These are phyloP conservation scores for Ocimum tenuiflorum DNA, from an alignment of 257 asterid genomes.

Conservation along the genomic window DNA sequence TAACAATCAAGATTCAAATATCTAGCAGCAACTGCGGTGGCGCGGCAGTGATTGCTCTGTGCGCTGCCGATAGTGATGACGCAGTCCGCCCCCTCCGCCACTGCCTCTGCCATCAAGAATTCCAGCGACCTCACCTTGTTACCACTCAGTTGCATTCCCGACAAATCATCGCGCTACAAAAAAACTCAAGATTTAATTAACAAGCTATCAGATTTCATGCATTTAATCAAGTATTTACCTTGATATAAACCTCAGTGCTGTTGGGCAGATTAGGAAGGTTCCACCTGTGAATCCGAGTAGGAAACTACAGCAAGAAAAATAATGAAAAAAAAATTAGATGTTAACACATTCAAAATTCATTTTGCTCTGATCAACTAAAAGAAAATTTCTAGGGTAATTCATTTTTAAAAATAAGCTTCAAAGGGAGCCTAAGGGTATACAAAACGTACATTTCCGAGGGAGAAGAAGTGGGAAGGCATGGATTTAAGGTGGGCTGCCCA, in stretches of 20 bases:
- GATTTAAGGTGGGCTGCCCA: slow-evolving; percentile 81
- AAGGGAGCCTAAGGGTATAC: background rate
- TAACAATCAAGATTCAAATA: slow-evolving; percentile 78
- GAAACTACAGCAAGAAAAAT: slow-evolving; percentile 43
- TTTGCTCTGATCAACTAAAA: too few relatives aligned
- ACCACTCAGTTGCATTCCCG: slow-evolving; percentile 98
- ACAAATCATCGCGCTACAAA: slow-evolving; percentile 95
- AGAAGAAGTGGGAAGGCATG: slow-evolving; percentile 52
- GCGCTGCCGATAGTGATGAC: slow-evolving; percentile 84
- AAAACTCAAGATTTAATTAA: too few relatives aligned
- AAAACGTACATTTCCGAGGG: slow-evolving; percentile 69
- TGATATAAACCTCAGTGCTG: slow-evolving; percentile 73
- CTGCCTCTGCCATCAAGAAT: slow-evolving; percentile 89
- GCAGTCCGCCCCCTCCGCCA: slow-evolving; percentile 82
- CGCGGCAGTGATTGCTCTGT: slow-evolving; percentile 96
- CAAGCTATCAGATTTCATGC: too few relatives aligned
- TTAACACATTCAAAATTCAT: too few relatives aligned
- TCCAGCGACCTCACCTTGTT: slow-evolving; percentile 97
- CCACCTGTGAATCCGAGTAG: slow-evolving; percentile 96
- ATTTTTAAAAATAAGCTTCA: too few relatives aligned
- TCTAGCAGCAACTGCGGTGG: slow-evolving; percentile 95
- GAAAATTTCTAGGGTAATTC: too few relatives aligned
- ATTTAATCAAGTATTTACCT: slow-evolving; percentile 35
- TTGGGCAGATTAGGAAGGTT: slow-evolving; percentile 84
- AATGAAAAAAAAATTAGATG: too few relatives aligned